A percentile compares a stretch with the other conserved stretches of the same genome.
phyloP scores from a whole-genome alignment of 495 filamentous ascomycete species.

The Endocarpon pusillum region DNA sequence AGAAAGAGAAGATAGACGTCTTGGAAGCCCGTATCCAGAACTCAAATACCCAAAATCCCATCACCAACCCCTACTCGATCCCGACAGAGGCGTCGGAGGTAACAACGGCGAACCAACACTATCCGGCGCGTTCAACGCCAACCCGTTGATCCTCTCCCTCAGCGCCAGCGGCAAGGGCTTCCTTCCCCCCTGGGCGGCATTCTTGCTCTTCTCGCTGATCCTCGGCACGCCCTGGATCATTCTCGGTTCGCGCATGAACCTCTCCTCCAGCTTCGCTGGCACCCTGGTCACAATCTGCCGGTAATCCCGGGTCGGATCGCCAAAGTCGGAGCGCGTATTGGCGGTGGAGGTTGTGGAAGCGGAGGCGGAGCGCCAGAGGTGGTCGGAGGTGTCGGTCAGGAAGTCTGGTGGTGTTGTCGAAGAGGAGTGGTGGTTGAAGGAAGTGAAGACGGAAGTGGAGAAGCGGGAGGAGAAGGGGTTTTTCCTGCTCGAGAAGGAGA shows the following conservation, averaged over 20 bases:
- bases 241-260: conserved; percentile 75
- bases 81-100: too few species aligned
- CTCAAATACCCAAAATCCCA: too few species aligned
- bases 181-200: conserved; percentile 34
- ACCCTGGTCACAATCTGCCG: conserved; percentile 40
- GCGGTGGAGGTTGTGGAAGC: conserved; percentile 52
- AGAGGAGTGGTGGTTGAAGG: too few species aligned
- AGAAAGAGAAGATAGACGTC: too few species aligned
- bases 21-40: too few species aligned
- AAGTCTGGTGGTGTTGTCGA: conserved; percentile 40
- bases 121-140: conserved; percentile 28
- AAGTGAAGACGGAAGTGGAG: conserved; percentile 24
- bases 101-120: too few species aligned
- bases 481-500: conserved; percentile 26
- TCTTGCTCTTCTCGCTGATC: conserved; percentile 40
- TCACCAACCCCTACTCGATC: too few species aligned
- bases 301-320: conserved; percentile 56
- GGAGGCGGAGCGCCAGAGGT: conserved; percentile 80
- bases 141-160: too few species aligned
- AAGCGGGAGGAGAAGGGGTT: conserved; percentile 9
- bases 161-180: conserved; percentile 63
- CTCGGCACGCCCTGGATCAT: conserved; percentile 58
- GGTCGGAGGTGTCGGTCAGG: conserved; percentile 70
- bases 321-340: conserved; percentile 37
- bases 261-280: conserved; percentile 69